Percentiles rank a stretch among this genome's conserved stretches.
These are phyloP conservation scores for Rhododendron williamsianum DNA, from an alignment of 148 eudicot species.

Conservation along the genomic window DNA sequence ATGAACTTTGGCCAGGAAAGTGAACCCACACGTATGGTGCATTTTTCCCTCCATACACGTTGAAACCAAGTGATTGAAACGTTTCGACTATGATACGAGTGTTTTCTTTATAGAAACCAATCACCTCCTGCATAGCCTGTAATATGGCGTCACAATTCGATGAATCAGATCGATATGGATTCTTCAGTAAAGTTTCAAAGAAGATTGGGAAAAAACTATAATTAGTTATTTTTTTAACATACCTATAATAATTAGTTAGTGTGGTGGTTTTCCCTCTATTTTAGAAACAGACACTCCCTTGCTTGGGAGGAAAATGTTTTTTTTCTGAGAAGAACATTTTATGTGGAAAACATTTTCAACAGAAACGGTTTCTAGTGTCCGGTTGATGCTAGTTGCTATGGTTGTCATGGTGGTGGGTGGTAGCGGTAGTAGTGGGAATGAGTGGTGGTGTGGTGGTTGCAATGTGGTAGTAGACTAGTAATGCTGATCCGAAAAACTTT, in stretches of 20 bases:
- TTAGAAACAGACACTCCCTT: background rate
- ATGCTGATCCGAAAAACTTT: too few relatives aligned
- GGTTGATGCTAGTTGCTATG: background rate
- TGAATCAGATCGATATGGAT: conserved; percentile 31
- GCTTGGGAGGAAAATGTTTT: background rate
- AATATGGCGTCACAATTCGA: conserved; percentile 59
- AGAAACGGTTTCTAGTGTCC: background rate
- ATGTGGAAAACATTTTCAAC: background rate
- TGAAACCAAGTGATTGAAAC: conserved; percentile 45
- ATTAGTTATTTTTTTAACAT: too few relatives aligned
- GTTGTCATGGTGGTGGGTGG: background rate
- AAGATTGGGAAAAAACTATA: background rate
- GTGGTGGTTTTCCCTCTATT: background rate
- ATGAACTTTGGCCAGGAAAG: conserved; percentile 72
- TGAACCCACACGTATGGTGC: conserved; percentile 92
- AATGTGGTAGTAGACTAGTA: too few relatives aligned
- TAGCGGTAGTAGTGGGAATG: background rate
- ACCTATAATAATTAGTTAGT: too few relatives aligned
- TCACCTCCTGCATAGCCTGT: conserved; percentile 46
- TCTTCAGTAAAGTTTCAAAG: background rate
- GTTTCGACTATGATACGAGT: conserved; percentile 52
- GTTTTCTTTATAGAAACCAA: conserved; percentile 65
- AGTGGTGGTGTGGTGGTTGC: background rate
- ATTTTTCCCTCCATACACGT: conserved; percentile 67
- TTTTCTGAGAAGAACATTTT: background rate